Percentiles rank a stretch among this genome's conserved stretches.
Evolutionary conservation across 2,329 filamentous ascomycete species (phyloP).

Genomic region (Fusarium hostae): DNA sequence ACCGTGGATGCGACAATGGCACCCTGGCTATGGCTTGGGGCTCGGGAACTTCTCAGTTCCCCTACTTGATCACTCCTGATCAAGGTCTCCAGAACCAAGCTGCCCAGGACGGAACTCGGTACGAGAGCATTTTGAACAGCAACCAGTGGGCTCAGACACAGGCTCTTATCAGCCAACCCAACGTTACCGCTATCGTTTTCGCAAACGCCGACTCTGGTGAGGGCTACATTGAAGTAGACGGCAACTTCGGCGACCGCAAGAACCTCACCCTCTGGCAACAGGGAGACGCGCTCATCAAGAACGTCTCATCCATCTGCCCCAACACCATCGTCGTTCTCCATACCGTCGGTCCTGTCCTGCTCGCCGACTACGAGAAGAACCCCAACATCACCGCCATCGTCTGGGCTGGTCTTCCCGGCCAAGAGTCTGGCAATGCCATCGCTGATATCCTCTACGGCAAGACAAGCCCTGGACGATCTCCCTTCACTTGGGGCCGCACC

Average conservation of each 20-base stretch:
- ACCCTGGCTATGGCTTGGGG: constrained; percentile 84
- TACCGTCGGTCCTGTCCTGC: constrained; percentile 80
- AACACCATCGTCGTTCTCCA: constrained; percentile 96
- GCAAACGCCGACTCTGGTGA: constrained; percentile 90
- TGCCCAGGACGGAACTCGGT: constrained; percentile 65
- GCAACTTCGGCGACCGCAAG: constrained; percentile 87
- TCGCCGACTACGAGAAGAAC: constrained; percentile 79
- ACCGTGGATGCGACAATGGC: constrained; percentile 70
- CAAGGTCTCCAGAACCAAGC: constrained; percentile 74
- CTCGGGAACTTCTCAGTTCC: constrained; percentile 77
- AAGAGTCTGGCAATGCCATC: constrained; percentile 84
- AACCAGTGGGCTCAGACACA: constrained; percentile 70
- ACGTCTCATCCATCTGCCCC: constrained; percentile 79
- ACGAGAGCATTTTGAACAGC: constrained; percentile 76
- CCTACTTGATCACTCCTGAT: constrained; percentile 80
- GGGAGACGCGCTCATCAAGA: constrained; percentile 83
- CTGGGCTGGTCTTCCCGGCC: constrained; percentile 83
- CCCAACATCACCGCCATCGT: constrained; percentile 86
- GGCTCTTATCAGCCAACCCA: constrained; percentile 68
- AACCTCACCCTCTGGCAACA: constrained; percentile 91
- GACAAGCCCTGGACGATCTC: constrained; percentile 80
- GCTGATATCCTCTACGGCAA: constrained; percentile 86
- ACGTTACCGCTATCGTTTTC: constrained; percentile 83
- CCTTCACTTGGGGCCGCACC: constrained; percentile 81
- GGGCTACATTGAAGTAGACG: constrained; percentile 84